phyloP scores from a whole-genome alignment of 2,329 filamentous ascomycete species.

The Penicillium sp. region DNA sequence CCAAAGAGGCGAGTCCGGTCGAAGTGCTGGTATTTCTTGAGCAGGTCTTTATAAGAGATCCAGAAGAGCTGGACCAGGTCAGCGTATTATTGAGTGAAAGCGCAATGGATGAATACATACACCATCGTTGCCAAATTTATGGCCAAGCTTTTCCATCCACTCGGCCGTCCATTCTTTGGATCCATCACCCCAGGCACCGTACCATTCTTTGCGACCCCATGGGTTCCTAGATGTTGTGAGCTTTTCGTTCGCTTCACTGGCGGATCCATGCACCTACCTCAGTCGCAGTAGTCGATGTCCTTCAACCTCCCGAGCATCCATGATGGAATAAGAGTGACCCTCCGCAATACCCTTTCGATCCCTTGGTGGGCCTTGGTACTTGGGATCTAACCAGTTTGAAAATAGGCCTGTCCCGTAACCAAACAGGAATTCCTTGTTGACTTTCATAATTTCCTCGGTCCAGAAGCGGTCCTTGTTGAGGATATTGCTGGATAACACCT shows the following conservation, averaged over 20 bases:
- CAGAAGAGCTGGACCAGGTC: constrained; percentile 49
- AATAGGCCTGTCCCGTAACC: constrained; percentile 48
- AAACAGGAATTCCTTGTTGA: constrained; percentile 70
- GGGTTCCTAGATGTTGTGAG: constrained; percentile 60
- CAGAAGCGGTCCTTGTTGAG: constrained; percentile 75
- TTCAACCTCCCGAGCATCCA: constrained; percentile 60
- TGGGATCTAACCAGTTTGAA: constrained; percentile 44
- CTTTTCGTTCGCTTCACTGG: not conserved
- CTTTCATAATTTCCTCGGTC: constrained; percentile 74
- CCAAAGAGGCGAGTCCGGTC: constrained; percentile 62
- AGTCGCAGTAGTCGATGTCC: constrained; percentile 64
- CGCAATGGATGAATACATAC: constrained; percentile 29
- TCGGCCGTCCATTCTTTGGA: constrained; percentile 81
- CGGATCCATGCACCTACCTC: constrained; percentile 40
- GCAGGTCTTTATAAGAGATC: constrained; percentile 59
- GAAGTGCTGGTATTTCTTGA: constrained; percentile 59
- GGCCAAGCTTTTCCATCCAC: constrained; percentile 69
- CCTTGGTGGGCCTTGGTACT: constrained; percentile 34
- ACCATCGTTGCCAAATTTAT: constrained; percentile 75
- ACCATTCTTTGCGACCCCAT: constrained; percentile 80
- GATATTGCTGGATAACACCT: constrained; percentile 47
- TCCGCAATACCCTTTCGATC: constrained; percentile 46
- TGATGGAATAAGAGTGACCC: constrained; percentile 58
- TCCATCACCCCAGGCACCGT: constrained; percentile 76
- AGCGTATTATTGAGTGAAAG: not conserved